Evolutionary conservation across 2,329 filamentous ascomycete genomes (phyloP).

Genomic region (Myriosclerotinia scirpicola): DNA sequence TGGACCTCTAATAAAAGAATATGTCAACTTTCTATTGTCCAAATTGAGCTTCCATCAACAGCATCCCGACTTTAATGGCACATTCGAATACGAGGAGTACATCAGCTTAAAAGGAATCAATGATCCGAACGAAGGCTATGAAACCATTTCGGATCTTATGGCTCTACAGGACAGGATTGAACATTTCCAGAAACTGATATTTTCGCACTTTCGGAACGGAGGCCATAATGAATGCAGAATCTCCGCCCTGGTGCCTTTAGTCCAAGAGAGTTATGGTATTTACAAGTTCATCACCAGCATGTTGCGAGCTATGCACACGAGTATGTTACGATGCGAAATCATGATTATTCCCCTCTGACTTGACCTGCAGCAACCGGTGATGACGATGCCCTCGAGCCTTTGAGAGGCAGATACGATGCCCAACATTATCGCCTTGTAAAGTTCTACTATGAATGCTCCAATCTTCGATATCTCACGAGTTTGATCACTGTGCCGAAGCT

Average conservation of each 20-base stretch:
- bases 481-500: conserved; percentile 95
- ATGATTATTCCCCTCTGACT: conserved; percentile 16
- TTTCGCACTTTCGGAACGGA: conserved; percentile 89
- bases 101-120: conserved; percentile 97
- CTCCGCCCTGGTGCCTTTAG: conserved; percentile 85
- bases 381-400: conserved; percentile 84
- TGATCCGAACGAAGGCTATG: conserved; percentile 95
- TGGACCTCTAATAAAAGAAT: conserved; percentile 89
- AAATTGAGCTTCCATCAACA: conserved; percentile 97
- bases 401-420: conserved; percentile 86
- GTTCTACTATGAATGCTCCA: conserved; percentile 99
- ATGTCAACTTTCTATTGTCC: conserved; percentile 90
- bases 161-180: conserved; percentile 97
- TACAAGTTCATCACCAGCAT: conserved; percentile 99
- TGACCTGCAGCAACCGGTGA: conserved; percentile 73
- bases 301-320: conserved; percentile 95
- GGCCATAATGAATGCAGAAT: conserved; percentile 97
- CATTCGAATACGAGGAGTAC: conserved; percentile 99
- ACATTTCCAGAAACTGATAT: conserved; percentile 96
- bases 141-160: conserved; percentile 97
- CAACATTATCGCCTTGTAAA: conserved; percentile 96
- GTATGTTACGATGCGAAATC: conserved; percentile 51
- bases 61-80: conserved; percentile 96
- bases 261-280: conserved; percentile 97
- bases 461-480: conserved; percentile 92